Base-by-base conservation (phyloP, 2,329 filamentous ascomycete species). In the Plenodomus tracheiphilus region DNA sequence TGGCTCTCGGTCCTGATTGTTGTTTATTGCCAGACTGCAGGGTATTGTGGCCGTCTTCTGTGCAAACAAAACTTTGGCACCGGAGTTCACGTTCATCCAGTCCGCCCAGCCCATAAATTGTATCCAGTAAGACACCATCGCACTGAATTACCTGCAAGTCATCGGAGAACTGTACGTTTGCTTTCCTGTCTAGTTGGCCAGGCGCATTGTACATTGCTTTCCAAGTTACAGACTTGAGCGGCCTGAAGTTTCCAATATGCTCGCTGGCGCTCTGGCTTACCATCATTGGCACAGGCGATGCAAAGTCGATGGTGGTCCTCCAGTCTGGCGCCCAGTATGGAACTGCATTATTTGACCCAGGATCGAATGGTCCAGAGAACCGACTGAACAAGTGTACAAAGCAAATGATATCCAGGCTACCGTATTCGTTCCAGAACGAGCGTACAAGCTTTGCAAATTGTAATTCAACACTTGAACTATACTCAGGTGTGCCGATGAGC, bases 281-380 rank as follows among this genome's bases (percentile, higher is more conserved):
- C 63, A 68, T 68, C 9, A 69, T 49, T 20, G 66, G 66, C 7
- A 69, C 64, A n/a, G 66, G 65, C 13, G 63, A 66, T 37, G 60
- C 59, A 38, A 56, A 65, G 11, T 65, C 59, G 37, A 61, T 60
- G 3, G 54, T 52, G 2, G 54, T 54, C 19, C 65, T 46, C 64
- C 65, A 69, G 36, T 68, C 65, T 3, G 66, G 66, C 8, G 54
- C 49, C 65, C 64, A 68, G 2, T 55, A 63, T 4, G 66, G 63
- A 1, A 57, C 48, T 4, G 53, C 53, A n/a, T 49, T 10, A 3
- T 58, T 35, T 8, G 30, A 2, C 1, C 54, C 59, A 1, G 48
- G 42, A 34, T 65, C 57, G 1, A 28, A 39, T 2, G 52, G 46
- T 6, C 50, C 56, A 2, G 62, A 52, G 32, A 62, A 58, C 5